Evolutionary conservation across 192 early-diverging fungal species (phyloP).

Genomic region (Coemansia javaensis): DNA sequence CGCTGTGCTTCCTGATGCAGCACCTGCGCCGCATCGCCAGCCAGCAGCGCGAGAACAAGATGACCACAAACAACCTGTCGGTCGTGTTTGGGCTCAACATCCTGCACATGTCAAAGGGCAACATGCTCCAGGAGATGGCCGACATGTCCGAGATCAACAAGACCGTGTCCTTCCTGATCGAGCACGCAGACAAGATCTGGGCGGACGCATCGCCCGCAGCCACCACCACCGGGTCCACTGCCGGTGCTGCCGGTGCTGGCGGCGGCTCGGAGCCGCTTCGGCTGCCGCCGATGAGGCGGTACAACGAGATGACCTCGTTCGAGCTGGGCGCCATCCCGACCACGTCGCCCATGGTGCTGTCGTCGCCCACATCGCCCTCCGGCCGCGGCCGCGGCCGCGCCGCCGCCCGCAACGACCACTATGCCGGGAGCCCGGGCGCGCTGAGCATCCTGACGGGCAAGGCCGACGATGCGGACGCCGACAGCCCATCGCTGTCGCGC

Average conservation of each 20-base stretch:
- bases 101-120: constrained; percentile 55
- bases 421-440: neutral
- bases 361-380: constrained; percentile 9
- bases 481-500: constrained; percentile 27
- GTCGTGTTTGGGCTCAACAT: constrained; percentile 94
- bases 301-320: constrained; percentile 6
- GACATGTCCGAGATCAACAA: constrained; percentile 73
- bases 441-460: neutral
- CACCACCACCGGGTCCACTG: neutral
- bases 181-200: constrained; percentile 53
- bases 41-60: constrained; percentile 67
- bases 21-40: constrained; percentile 65
- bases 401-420: too few relatives aligned
- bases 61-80: constrained; percentile 87
- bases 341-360: constrained; percentile 4
- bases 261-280: neutral
- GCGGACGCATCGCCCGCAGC: constrained; percentile 1
- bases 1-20: constrained; percentile 56
- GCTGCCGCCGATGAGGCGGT: constrained; percentile 13
- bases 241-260: neutral
- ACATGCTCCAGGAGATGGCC: constrained; percentile 58
- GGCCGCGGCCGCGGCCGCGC: neutral
- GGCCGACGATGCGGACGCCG: neutral
- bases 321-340: neutral
- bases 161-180: constrained; percentile 65